These are phyloP conservation scores for Chlamydomonas eustigma DNA, from an alignment of 139 green algal species.

Conservation along the genomic window DNA sequence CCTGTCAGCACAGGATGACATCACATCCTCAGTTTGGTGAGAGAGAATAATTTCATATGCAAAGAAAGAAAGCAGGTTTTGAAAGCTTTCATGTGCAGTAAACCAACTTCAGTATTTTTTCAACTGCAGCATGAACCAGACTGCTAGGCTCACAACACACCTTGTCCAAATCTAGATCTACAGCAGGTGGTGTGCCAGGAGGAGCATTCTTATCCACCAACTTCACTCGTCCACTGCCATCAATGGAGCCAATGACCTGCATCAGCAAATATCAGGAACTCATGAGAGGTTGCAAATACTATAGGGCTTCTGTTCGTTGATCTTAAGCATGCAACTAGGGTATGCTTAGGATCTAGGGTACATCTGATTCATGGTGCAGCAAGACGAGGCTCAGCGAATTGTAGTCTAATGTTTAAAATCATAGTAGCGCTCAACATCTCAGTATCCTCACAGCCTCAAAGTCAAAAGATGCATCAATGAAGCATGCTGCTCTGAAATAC, in stretches of 20 bases:
- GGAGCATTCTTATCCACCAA: constrained; percentile 72
- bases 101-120: neutral
- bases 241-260: constrained; percentile 91
- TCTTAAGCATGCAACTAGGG: no score
- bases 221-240: constrained; percentile 82
- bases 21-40: neutral
- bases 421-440: neutral
- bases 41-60: neutral
- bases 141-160: no score
- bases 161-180: constrained; percentile 96
- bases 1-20: no score
- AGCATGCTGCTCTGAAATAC: neutral
- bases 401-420: constrained; percentile 39
- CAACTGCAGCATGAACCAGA: no score
- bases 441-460: neutral
- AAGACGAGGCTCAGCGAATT: constrained; percentile 40
- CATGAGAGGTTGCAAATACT: neutral
- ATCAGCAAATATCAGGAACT: neutral
- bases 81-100: no score
- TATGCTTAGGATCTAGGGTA: neutral
- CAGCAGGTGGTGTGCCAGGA: constrained; percentile 51
- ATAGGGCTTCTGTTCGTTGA: no score
- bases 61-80: neutral
- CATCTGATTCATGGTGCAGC: neutral
- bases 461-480: neutral